A percentile compares a stretch with the other conserved stretches of the same genome.
These are phyloP conservation scores for Botryotinia convoluta DNA, from an alignment of 2,329 filamentous ascomycete genomes.

Conservation along the genomic window DNA sequence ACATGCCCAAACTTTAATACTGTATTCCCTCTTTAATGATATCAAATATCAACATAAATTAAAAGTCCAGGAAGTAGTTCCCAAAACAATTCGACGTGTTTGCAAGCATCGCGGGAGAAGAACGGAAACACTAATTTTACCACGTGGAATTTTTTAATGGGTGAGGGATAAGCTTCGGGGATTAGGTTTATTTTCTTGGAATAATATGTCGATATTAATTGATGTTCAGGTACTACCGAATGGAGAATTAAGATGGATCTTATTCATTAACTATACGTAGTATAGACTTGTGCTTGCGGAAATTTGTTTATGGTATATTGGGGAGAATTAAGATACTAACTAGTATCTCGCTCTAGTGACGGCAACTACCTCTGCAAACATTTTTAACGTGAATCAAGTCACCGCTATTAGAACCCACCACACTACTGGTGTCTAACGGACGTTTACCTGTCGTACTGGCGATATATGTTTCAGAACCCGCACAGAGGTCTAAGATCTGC, in stretches of 20 bases:
- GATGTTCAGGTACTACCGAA: constrained; percentile 2
- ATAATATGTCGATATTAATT: constrained; percentile 7
- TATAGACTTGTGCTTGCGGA: not conserved
- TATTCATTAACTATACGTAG: not conserved
- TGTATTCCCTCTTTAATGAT: not conserved
- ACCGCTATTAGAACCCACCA: constrained; percentile 8
- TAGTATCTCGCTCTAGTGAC: not conserved
- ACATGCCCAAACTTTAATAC: not conserved
- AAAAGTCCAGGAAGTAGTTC: not conserved
- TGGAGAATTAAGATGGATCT: constrained; percentile 14
- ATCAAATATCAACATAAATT: constrained; percentile 11
- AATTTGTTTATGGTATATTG: constrained; percentile 3
- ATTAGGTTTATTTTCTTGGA: not conserved
- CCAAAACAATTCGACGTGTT: constrained; percentile 1
- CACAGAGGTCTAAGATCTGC: not conserved
- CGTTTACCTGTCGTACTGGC: constrained; percentile 2
- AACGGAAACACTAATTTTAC: constrained; percentile 12
- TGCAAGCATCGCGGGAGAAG: not conserved
- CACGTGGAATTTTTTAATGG: constrained; percentile 15
- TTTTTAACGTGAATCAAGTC: not conserved
- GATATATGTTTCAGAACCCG: constrained; percentile 15
- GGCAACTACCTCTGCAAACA: constrained; percentile 4
- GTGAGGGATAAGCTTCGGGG: constrained; percentile 7
- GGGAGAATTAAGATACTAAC: not conserved
- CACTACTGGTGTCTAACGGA: constrained; percentile 3